Percentiles rank a stretch among this genome's conserved stretches.
Evolutionary conservation across 164 flowering plant genomes (phyloP).

Genomic region (Sextonia rubra): DNA sequence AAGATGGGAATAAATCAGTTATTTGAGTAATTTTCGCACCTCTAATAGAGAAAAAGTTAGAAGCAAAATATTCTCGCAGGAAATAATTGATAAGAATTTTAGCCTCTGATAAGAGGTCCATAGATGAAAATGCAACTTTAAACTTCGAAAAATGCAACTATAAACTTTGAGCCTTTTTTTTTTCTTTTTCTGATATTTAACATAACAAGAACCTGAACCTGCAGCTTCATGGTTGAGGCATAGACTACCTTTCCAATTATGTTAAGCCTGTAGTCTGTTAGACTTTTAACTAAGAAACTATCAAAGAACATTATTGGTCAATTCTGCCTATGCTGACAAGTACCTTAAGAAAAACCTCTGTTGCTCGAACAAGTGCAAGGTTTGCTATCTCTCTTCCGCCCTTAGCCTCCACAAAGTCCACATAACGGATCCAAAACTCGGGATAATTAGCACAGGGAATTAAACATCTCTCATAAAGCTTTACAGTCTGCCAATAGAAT

Average conservation of each 20-base stretch:
- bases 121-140: background rate
- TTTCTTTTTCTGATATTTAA: too few species aligned
- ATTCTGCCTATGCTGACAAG: slow-evolving; percentile 4
- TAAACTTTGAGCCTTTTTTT: background rate
- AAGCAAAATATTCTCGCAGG: background rate
- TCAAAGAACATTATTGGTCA: background rate
- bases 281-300: background rate
- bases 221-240: too few species aligned
- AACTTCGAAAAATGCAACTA: background rate
- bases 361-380: slow-evolving; percentile 69
- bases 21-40: too few species aligned
- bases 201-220: too few species aligned
- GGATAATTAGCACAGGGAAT: slow-evolving; percentile 87
- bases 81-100: background rate
- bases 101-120: background rate
- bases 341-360: slow-evolving; percentile 71
- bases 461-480: slow-evolving; percentile 89
- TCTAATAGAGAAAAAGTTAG: background rate
- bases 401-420: slow-evolving; percentile 63
- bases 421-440: slow-evolving; percentile 97
- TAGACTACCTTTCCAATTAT: too few species aligned
- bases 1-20: too few species aligned
- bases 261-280: background rate
- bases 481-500: slow-evolving; percentile 55
- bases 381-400: slow-evolving; percentile 88